Base-by-base conservation (phyloP, 2,329 filamentous ascomycete genomes). In the Ophiocordyceps unilateralis region DNA sequence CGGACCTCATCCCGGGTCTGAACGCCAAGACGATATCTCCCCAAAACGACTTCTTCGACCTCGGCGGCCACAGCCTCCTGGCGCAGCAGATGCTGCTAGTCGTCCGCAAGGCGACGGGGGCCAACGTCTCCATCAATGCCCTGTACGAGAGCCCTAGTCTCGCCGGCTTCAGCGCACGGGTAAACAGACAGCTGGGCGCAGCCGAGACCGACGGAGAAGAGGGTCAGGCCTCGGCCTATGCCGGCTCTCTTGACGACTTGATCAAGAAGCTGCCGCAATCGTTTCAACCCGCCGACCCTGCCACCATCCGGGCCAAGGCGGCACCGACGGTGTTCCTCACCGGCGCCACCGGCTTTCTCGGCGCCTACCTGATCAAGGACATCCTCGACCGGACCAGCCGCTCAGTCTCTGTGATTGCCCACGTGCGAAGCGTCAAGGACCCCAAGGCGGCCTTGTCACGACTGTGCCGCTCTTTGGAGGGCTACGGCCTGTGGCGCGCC, bases 1-100 rank as follows among this genome's bases (percentile, higher is more conserved):
- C 78, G 1, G 66, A 69, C n/a, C 67, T 87, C 5, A 76, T 93
- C 46, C 64, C 69, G 41, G 71, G 76, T 50, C 59, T 84, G 23
- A 79, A 80, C 45, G 70, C 79, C 43, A 75, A 79, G 54, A 82
- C 78, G 39, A 73, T 88, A 21, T 81, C 79, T 54, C 72, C 66
- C 2, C 77, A 83, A 47, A 78, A 85, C 56, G 81, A 78, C 56
- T 89, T 89, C 59, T 89, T 88, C 55, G 83, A 88, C 46, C 65
- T 89, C 2, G 83, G 83, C 30, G 83, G 83, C 0, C 83, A 89
- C 58, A 87, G 82, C 0, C 63, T 89, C 43, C 76, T 77, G 2
- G 38, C 38, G 15, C 38, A 39, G 20, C 38, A 39, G 22, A 39
- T 39, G 19, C 22, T 39, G 2, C 22, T 39, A 8, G 32, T 36